phyloP scores from a whole-genome alignment of 2,329 filamentous ascomycete species.

The Talaromyces amestolkiae region DNA sequence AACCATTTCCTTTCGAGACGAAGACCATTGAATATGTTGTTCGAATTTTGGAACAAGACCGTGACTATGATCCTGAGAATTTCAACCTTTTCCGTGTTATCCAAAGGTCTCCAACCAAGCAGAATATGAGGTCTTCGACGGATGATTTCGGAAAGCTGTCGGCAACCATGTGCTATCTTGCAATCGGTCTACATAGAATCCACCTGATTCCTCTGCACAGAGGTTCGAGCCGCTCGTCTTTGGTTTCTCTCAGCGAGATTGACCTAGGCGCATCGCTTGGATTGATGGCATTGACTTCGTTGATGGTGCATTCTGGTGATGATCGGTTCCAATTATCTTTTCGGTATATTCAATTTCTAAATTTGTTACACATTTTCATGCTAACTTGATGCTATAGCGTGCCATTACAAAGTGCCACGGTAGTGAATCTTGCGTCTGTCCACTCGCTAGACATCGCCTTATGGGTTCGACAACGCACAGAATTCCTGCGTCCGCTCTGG shows the following conservation, averaged over 20 bases:
- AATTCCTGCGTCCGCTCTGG: slow-evolving; percentile 65
- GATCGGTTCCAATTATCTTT: slow-evolving; percentile 68
- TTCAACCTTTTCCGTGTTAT: slow-evolving; percentile 70
- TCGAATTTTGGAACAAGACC: slow-evolving; percentile 61
- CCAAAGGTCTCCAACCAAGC: slow-evolving; percentile 59
- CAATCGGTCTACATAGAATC: slow-evolving; percentile 66
- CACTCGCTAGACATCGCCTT: slow-evolving; percentile 64
- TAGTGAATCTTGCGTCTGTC: slow-evolving; percentile 62
- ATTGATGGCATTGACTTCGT: slow-evolving; percentile 59
- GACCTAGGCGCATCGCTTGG: slow-evolving; percentile 58
- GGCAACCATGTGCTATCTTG: slow-evolving; percentile 66
- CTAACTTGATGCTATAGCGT: slow-evolving; percentile 33
- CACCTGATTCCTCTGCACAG: slow-evolving; percentile 67
- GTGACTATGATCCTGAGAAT: slow-evolving; percentile 66
- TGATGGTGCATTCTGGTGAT: slow-evolving; percentile 61
- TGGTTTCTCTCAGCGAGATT: slow-evolving; percentile 52
- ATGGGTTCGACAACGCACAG: slow-evolving; percentile 59
- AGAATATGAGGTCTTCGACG: slow-evolving; percentile 56
- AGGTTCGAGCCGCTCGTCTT: slow-evolving; percentile 53
- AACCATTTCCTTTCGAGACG: slow-evolving; percentile 55
- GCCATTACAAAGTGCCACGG: slow-evolving; percentile 56
- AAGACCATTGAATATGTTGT: slow-evolving; percentile 62
- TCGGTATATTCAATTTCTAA: slow-evolving; percentile 36
- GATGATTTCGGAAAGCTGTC: slow-evolving; percentile 66
- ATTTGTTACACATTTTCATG: slow-evolving; percentile 21